A percentile compares a stretch with the other conserved stretches of the same genome.
phyloP scores from a whole-genome alignment of 1,139 yeast species.

The Diutina catenulata region DNA sequence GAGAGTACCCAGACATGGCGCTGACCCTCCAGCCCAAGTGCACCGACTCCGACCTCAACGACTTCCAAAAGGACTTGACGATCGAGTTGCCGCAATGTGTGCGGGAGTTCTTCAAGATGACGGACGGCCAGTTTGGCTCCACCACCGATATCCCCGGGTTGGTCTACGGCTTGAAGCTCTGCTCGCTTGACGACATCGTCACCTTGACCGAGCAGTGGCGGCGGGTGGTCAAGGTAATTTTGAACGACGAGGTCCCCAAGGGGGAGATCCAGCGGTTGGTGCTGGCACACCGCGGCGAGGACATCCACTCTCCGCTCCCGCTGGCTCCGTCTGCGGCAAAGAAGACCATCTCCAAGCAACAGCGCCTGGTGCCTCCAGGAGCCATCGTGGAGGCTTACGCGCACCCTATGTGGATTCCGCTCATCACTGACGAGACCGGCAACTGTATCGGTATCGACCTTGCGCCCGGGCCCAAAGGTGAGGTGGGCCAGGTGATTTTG shows the following conservation, averaged over 20 bases:
- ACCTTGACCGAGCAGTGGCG: slow-evolving; percentile 61
- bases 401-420: slow-evolving; percentile 83
- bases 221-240: slow-evolving; percentile 25
- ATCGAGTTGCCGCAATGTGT: slow-evolving; percentile 49
- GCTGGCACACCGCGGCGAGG: not conserved
- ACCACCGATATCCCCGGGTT: slow-evolving; percentile 24
- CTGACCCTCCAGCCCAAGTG: slow-evolving; percentile 53
- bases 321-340: too few species aligned
- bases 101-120: slow-evolving; percentile 44
- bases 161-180: slow-evolving; percentile 49
- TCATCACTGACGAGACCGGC: slow-evolving; percentile 79
- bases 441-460: slow-evolving; percentile 84
- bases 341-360: too few species aligned
- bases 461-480: slow-evolving; percentile 18
- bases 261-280: not conserved
- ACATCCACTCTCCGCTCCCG: too few species aligned
- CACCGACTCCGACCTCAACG: slow-evolving; percentile 47
- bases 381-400: slow-evolving; percentile 65
- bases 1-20: slow-evolving; percentile 42
- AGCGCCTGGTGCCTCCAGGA: slow-evolving; percentile 66
- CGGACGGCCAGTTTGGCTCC: slow-evolving; percentile 58
- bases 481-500: slow-evolving; percentile 49
- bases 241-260: not conserved
- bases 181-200: slow-evolving; percentile 55
- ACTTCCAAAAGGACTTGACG: slow-evolving; percentile 54